Evolutionary conservation across 495 filamentous ascomycete species (phyloP).

Genomic region (Tuber brumale): DNA sequence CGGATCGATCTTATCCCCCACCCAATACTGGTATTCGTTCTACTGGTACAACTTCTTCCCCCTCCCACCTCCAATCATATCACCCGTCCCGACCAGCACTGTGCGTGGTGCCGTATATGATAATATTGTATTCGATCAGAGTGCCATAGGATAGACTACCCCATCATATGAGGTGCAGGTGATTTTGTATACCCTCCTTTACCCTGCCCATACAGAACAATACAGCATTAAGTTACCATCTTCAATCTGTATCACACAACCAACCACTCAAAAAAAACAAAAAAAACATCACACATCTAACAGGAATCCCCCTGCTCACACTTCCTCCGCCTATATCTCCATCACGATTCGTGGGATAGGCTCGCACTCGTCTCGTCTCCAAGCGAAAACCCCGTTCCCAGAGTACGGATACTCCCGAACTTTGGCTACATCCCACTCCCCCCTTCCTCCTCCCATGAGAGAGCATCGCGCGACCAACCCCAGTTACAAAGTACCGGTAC

Average conservation of each 20-base stretch:
- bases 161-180: neutral
- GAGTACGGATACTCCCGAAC: neutral
- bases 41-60: neutral
- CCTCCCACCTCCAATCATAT: conserved; percentile 1
- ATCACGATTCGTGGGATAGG: neutral
- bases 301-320: neutral
- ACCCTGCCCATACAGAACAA: neutral
- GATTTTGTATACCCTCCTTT: neutral
- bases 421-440: neutral
- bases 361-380: neutral
- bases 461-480: conserved; percentile 4
- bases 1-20: neutral
- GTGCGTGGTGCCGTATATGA: neutral
- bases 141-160: neutral
- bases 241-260: neutral
- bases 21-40: neutral
- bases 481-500: conserved; percentile 4
- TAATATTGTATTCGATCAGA: neutral
- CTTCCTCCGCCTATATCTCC: neutral
- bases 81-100: neutral
- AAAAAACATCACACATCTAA: neutral
- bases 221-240: neutral
- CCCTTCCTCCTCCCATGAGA: neutral
- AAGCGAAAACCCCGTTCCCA: neutral
- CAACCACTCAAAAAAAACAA: neutral